Evolutionary conservation across 2,329 filamentous ascomycete genomes (phyloP).

Genomic region (Allantophomopsis lycopodina): DNA sequence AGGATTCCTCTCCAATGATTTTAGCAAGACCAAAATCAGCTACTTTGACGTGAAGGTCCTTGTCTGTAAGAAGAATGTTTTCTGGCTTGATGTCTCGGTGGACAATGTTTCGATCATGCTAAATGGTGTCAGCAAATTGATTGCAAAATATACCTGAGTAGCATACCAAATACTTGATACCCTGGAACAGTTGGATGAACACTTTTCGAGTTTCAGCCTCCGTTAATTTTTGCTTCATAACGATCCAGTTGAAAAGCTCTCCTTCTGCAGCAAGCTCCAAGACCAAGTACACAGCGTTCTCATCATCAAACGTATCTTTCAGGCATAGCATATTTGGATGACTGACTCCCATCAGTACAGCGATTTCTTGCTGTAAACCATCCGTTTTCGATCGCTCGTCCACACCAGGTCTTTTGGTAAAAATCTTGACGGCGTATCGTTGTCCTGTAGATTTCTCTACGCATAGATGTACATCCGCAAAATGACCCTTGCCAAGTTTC

Average conservation of each 20-base stretch:
- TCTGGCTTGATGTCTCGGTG: slow-evolving; percentile 97
- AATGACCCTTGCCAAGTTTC: slow-evolving; percentile 87
- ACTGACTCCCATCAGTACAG: slow-evolving; percentile 91
- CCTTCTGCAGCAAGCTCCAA: slow-evolving; percentile 84
- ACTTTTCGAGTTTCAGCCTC: slow-evolving; percentile 77
- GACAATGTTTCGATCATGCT: slow-evolving; percentile 96
- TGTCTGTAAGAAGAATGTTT: slow-evolving; percentile 83
- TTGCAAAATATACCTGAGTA: background rate
- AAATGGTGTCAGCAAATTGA: slow-evolving; percentile 14
- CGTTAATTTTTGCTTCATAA: slow-evolving; percentile 76
- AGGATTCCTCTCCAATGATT: slow-evolving; percentile 96
- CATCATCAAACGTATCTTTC: slow-evolving; percentile 90
- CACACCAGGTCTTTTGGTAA: slow-evolving; percentile 71
- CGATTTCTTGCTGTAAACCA: slow-evolving; percentile 87
- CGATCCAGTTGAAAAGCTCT: slow-evolving; percentile 91
- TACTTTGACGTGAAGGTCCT: slow-evolving; percentile 74
- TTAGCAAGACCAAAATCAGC: slow-evolving; percentile 96
- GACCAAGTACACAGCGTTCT: slow-evolving; percentile 80
- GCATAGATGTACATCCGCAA: slow-evolving; percentile 85
- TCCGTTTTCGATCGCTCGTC: slow-evolving; percentile 77
- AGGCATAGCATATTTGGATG: slow-evolving; percentile 87
- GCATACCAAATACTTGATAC: slow-evolving; percentile 84
- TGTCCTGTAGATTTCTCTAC: slow-evolving; percentile 73
- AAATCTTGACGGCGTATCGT: slow-evolving; percentile 86
- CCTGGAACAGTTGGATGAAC: slow-evolving; percentile 84